Evolutionary conservation across 2,329 filamentous ascomycete genomes (phyloP).

Genomic region (Ascochyta pisi): DNA sequence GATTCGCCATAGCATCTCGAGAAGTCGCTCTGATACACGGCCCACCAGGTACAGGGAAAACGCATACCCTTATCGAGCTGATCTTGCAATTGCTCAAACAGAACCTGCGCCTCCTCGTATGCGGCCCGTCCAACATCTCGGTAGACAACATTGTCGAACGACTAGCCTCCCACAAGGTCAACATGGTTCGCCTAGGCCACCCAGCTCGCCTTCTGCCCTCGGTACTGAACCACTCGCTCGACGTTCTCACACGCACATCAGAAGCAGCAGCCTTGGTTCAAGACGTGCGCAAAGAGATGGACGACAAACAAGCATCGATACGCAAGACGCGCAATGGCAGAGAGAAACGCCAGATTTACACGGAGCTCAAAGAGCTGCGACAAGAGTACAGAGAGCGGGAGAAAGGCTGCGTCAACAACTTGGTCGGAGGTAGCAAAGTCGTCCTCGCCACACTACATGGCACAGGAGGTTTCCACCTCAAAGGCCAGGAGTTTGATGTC

Average conservation of each 20-base stretch:
- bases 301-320: conserved; percentile 86
- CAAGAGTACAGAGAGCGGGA: conserved; percentile 90
- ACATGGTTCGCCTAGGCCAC: conserved; percentile 89
- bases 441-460: conserved; percentile 93
- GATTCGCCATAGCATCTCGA: conserved; percentile 82
- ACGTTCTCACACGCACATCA: conserved; percentile 87
- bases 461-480: conserved; percentile 83
- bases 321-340: conserved; percentile 83
- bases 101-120: conserved; percentile 81
- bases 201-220: conserved; percentile 88
- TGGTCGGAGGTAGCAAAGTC: conserved; percentile 81
- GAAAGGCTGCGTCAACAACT: conserved; percentile 75
- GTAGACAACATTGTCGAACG: conserved; percentile 98
- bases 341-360: conserved; percentile 82
- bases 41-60: conserved; percentile 95
- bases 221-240: conserved; percentile 87
- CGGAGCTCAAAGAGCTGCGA: conserved; percentile 81
- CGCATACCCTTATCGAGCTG: conserved; percentile 92
- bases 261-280: conserved; percentile 88
- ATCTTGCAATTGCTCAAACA: conserved; percentile 86
- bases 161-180: conserved; percentile 80
- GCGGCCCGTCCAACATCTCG: conserved; percentile 93
- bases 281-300: conserved; percentile 91
- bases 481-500: conserved; percentile 83
- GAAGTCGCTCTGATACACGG: conserved; percentile 93